phyloP scores from a whole-genome alignment of 176 grass and related monocot genomes.

The Oryza australiensis region DNA sequence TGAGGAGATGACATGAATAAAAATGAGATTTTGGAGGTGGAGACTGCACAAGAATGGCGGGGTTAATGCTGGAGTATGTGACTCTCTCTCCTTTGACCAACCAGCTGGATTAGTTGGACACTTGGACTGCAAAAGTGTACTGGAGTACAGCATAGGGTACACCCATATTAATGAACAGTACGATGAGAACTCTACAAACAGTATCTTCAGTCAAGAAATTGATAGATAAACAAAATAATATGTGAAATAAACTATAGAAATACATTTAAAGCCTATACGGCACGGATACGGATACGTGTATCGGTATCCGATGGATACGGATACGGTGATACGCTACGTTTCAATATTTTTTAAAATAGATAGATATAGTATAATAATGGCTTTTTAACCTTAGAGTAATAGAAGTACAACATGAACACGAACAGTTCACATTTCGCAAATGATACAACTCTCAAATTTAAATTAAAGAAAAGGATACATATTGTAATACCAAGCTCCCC shows the following conservation, averaged over 20 bases:
- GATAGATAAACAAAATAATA: not conserved
- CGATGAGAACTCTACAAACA: not conserved
- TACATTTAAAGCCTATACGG: not conserved
- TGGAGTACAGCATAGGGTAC: not conserved
- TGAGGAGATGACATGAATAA: conserved; percentile 21
- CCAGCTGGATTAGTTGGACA: conserved; percentile 29
- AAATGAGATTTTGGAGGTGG: conserved; percentile 7
- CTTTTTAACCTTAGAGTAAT: no score
- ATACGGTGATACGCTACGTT: no score
- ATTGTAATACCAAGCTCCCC: no score
- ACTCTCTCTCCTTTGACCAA: conserved; percentile 50
- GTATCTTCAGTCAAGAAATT: not conserved
- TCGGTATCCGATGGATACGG: no score
- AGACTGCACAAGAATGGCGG: conserved; percentile 33
- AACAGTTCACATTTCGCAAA: no score
- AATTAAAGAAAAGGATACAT: no score
- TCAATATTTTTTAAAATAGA: no score
- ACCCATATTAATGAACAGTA: no score
- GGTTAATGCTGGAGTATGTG: not conserved
- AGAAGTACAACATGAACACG: no score
- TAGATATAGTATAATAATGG: no score
- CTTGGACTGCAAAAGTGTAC: conserved; percentile 48
- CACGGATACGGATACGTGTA: no score
- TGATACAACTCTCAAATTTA: no score
- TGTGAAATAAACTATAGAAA: not conserved